These are phyloP conservation scores for Kurtzmaniella quercitrusa DNA, from an alignment of 1,139 yeast species.

Conservation along the genomic window DNA sequence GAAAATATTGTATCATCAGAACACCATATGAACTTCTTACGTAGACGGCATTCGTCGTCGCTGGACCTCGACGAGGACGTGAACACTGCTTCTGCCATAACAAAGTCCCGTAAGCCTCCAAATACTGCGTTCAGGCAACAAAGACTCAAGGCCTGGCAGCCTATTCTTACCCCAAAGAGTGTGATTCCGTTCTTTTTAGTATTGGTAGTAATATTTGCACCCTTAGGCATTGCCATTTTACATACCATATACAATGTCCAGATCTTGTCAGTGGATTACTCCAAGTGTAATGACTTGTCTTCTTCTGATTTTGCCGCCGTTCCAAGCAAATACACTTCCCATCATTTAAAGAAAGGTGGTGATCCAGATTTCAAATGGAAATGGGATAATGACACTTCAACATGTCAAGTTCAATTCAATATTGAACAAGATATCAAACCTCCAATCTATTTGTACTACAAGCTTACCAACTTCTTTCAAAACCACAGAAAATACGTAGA, in stretches of 20 bases:
- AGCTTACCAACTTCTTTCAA: slow-evolving; percentile 69
- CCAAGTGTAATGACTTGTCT: slow-evolving; percentile 48
- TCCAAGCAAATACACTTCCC: slow-evolving; percentile 47
- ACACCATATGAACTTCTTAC: slow-evolving; percentile 6
- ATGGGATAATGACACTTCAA: slow-evolving; percentile 30
- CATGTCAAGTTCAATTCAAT: slow-evolving; percentile 56
- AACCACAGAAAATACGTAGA: slow-evolving; percentile 76
- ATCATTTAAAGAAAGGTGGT: slow-evolving; percentile 46
- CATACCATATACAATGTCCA: slow-evolving; percentile 59
- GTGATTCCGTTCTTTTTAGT: slow-evolving; percentile 64
- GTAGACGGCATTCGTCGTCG: slow-evolving; percentile 4
- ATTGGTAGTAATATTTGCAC: slow-evolving; percentile 65
- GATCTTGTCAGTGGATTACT: slow-evolving; percentile 53
- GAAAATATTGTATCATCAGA: background rate
- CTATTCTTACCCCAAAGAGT: slow-evolving; percentile 71
- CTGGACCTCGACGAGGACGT: slow-evolving; percentile 3
- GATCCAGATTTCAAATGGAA: slow-evolving; percentile 55
- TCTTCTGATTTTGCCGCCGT: slow-evolving; percentile 33
- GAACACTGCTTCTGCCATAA: background rate
- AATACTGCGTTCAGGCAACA: slow-evolving; percentile 79
- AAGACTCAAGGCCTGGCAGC: slow-evolving; percentile 78
- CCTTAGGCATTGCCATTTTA: slow-evolving; percentile 67
- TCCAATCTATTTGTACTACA: slow-evolving; percentile 64
- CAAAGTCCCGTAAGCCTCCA: slow-evolving; percentile 61
- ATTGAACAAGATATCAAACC: slow-evolving; percentile 56